phyloP scores from a whole-genome alignment of 768 basidiomycete species.

The Austroboletus festivus region DNA sequence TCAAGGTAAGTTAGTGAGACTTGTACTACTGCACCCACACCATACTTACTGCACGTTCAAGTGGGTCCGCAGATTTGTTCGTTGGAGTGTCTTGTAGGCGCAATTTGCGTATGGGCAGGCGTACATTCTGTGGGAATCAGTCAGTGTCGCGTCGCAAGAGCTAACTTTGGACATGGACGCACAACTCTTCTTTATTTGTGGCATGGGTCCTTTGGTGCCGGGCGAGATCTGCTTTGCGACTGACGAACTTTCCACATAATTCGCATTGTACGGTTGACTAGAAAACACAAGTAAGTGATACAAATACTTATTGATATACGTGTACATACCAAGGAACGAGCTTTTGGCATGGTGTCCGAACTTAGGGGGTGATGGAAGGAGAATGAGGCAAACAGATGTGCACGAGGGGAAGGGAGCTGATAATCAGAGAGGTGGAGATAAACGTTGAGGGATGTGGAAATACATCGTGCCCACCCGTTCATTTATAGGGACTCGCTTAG shows the following conservation, averaged over 20 bases:
- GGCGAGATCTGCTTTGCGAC: conserved; percentile 24
- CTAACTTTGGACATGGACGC: not conserved
- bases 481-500: conserved; percentile 18
- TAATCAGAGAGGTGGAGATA: not conserved
- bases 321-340: too few species aligned
- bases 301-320: conserved; percentile 9
- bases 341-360: not conserved
- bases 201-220: conserved; percentile 29
- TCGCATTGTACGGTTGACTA: conserved; percentile 13
- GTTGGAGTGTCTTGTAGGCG: conserved; percentile 22
- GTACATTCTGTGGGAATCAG: conserved; percentile 18
- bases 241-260: conserved; percentile 14
- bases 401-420: not conserved
- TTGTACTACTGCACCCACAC: not conserved
- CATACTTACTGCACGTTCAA: conserved; percentile 30
- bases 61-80: conserved; percentile 27
- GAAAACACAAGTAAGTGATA: not conserved
- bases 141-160: not conserved
- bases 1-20: not conserved
- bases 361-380: not conserved
- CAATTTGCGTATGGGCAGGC: conserved; percentile 23
- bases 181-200: conserved; percentile 23
- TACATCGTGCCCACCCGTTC: conserved; percentile 2
- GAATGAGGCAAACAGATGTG: not conserved
- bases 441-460: conserved; percentile 1